Conservation (phyloP, 2,329 filamentous ascomycete genomes). For the Fusarium chuoi region DNA sequence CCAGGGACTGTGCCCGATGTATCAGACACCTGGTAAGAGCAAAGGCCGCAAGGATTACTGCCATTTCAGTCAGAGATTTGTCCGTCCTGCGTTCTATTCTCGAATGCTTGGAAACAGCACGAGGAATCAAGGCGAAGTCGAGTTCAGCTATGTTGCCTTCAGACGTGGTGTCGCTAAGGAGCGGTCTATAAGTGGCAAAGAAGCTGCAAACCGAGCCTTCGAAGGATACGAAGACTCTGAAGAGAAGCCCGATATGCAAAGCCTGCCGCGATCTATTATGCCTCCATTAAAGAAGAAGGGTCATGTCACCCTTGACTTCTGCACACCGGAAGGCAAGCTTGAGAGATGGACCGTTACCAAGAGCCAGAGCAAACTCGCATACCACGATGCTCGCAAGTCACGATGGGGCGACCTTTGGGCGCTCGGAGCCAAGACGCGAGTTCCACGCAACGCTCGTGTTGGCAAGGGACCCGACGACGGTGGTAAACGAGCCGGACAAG, state of each 20-base stretch:
- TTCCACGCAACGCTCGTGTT: constrained; percentile 68
- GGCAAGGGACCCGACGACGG: constrained; percentile 63
- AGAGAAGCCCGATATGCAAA: constrained; percentile 65
- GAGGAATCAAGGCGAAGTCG: constrained; percentile 87
- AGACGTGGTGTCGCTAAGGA: constrained; percentile 72
- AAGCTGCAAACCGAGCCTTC: constrained; percentile 74
- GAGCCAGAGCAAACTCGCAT: constrained; percentile 82
- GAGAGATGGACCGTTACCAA: constrained; percentile 95
- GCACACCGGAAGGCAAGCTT: constrained; percentile 84
- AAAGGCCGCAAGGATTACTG: constrained; percentile 88
- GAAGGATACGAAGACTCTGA: constrained; percentile 71
- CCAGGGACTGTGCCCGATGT: constrained; percentile 90
- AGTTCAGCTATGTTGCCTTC: constrained; percentile 90
- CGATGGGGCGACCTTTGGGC: constrained; percentile 96
- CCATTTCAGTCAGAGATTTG: constrained; percentile 89
- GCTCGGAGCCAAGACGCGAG: constrained; percentile 88
- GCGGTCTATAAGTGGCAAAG: constrained; percentile 57
- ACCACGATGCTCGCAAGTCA: constrained; percentile 91
- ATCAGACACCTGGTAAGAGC: constrained; percentile 74
- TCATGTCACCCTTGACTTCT: constrained; percentile 90
- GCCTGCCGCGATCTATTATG: constrained; percentile 81
- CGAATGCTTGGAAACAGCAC: constrained; percentile 74
- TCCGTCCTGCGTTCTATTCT: constrained; percentile 84
- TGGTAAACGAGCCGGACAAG: constrained; percentile 55
- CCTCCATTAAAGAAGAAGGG: constrained; percentile 87